These are phyloP conservation scores for Populus trichocarpa DNA, from an alignment of 441 rosid species.

Conservation along the genomic window DNA sequence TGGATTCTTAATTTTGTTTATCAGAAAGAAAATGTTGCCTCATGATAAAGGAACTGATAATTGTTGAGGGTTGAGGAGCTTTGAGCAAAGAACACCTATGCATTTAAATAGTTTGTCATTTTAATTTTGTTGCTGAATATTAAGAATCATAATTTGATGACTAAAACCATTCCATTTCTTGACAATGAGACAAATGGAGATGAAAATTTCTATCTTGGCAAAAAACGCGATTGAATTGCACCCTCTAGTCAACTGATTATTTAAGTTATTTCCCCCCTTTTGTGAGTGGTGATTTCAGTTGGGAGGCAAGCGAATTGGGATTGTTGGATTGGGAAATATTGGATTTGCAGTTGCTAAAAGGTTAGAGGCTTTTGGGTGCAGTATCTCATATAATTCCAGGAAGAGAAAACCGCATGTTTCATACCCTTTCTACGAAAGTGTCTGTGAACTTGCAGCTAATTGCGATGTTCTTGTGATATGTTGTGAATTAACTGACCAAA, in stretches of 20 bases:
- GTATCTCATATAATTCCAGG: conserved; percentile 56
- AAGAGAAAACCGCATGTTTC: conserved; percentile 34
- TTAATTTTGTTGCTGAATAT: background rate
- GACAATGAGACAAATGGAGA: background rate
- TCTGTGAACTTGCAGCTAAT: conserved; percentile 46
- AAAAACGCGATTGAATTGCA: background rate
- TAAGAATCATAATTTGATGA: too few relatives aligned
- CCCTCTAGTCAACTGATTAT: background rate
- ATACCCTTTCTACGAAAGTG: conserved; percentile 39
- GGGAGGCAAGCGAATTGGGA: conserved; percentile 57
- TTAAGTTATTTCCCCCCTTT: background rate
- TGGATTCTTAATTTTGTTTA: background rate
- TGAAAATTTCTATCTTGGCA: background rate
- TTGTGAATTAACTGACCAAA: conserved; percentile 38
- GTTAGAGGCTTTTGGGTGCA: conserved; percentile 58
- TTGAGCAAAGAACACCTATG: background rate
- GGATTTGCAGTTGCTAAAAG: conserved; percentile 52
- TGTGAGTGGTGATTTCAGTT: conserved; percentile 31
- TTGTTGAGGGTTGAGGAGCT: background rate
- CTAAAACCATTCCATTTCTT: too few relatives aligned
- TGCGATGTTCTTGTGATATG: conserved; percentile 50
- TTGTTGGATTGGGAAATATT: conserved; percentile 54
- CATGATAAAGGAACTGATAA: background rate
- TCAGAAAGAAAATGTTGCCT: background rate
- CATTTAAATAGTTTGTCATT: background rate